Conservation (phyloP, 768 basidiomycete species). For the Leccinellum luteum region DNA sequence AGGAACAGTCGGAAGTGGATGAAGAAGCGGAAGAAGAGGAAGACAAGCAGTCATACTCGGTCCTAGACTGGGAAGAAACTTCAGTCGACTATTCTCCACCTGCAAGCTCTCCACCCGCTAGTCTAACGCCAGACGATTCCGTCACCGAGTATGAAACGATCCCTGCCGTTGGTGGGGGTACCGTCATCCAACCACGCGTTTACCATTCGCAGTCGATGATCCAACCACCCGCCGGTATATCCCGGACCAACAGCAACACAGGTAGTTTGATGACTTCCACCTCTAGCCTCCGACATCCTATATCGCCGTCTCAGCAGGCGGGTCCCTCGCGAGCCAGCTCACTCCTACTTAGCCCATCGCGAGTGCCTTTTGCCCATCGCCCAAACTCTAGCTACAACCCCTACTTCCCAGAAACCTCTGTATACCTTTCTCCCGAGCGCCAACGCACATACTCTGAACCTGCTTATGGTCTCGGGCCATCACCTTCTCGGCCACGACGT, state of each 20-base stretch:
- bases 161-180: constrained; percentile 90
- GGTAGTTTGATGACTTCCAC: constrained; percentile 44
- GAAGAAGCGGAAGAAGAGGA: constrained; percentile 39
- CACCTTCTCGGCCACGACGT: constrained; percentile 24
- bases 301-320: constrained; percentile 8
- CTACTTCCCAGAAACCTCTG: constrained; percentile 7
- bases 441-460: constrained; percentile 19
- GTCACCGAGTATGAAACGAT: constrained; percentile 78
- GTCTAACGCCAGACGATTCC: constrained; percentile 41
- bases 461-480: constrained; percentile 17
- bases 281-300: background rate
- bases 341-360: constrained; percentile 6
- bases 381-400: constrained; percentile 24
- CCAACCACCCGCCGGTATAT: constrained; percentile 39
- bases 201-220: constrained; percentile 84
- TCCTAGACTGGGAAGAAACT: constrained; percentile 69
- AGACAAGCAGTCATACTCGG: constrained; percentile 49
- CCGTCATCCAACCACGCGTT: constrained; percentile 79
- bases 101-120: constrained; percentile 46
- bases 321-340: constrained; percentile 31
- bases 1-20: constrained; percentile 49
- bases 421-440: background rate
- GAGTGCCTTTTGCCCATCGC: constrained; percentile 13
- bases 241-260: constrained; percentile 39
- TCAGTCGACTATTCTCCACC: constrained; percentile 46